Percentiles rank a stretch among this genome's conserved stretches.
These are phyloP conservation scores for Ustilago nuda DNA, from an alignment of 1,284 basidiomycete species.

Conservation along the genomic window DNA sequence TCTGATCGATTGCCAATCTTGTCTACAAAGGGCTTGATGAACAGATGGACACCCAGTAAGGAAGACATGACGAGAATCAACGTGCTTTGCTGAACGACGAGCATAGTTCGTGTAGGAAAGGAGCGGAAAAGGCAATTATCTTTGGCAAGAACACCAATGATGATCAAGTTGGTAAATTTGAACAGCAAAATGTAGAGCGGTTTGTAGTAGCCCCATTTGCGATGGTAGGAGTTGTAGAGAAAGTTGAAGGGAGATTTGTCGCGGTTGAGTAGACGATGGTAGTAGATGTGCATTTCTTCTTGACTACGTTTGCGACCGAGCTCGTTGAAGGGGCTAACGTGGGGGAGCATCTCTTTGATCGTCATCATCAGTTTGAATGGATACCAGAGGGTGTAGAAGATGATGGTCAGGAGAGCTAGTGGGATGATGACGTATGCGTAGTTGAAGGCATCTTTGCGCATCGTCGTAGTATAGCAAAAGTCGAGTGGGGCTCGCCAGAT, in stretches of 20 bases:
- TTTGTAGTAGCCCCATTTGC: slow-evolving; percentile 72
- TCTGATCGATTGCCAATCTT: slow-evolving; percentile 81
- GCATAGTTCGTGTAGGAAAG: slow-evolving; percentile 73
- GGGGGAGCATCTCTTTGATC: slow-evolving; percentile 76
- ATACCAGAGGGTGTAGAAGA: slow-evolving; percentile 78
- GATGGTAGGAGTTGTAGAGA: slow-evolving; percentile 73
- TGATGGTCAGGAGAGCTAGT: slow-evolving; percentile 74
- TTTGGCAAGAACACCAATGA: slow-evolving; percentile 76
- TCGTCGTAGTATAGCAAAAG: slow-evolving; percentile 78
- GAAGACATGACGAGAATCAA: slow-evolving; percentile 75
- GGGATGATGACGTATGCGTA: slow-evolving; percentile 77
- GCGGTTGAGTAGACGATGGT: slow-evolving; percentile 76
- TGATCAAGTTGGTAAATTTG: slow-evolving; percentile 78
- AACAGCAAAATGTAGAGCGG: slow-evolving; percentile 70
- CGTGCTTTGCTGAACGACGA: slow-evolving; percentile 77
- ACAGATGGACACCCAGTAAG: slow-evolving; percentile 73
- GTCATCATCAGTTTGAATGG: slow-evolving; percentile 75
- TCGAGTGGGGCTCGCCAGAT: slow-evolving; percentile 74
- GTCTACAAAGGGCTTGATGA: slow-evolving; percentile 77
- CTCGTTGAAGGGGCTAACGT: slow-evolving; percentile 78
- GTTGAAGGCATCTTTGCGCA: slow-evolving; percentile 79
- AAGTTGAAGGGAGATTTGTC: slow-evolving; percentile 80
- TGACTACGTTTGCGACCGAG: slow-evolving; percentile 75
- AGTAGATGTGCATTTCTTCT: slow-evolving; percentile 78
- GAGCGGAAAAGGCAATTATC: slow-evolving; percentile 81